Evolutionary conservation across 352 stramenopile species (phyloP), one percentile per base, ranked within the genome.

Genomic region (Hyaloperonospora arabidopsidis): DNA sequence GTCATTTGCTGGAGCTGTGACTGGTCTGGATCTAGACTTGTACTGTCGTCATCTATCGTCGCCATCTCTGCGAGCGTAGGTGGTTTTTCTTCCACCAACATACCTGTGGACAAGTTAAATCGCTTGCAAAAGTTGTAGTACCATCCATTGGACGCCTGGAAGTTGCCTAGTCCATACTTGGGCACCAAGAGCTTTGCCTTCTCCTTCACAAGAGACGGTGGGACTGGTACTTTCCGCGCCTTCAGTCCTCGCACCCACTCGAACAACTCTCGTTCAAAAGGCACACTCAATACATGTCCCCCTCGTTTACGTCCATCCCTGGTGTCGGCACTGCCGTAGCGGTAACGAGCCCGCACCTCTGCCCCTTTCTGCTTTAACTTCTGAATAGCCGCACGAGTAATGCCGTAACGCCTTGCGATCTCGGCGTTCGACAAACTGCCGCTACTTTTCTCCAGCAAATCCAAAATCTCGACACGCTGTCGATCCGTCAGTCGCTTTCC

Each of bases 81-180:
- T 8, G 6, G 11, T 34, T 65, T 72, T 10, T 76, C 68, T 34
- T 68, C 65, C 14, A 63, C 49, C 45, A 73, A 57, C 19, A 63
- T 47, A 6, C 57, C 61, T 4, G 63, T 67, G 10, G 55, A 59
- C 50, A 76, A 46, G 45, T 64, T 74, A 43, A 72, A 79, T 19
- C 70, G 54, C 40, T 66, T 66, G 54, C 65, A 74, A 28, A 80
- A 80, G 49, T 72, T 74, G 57, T 77, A 77, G 51, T 80, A 80
- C 68, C 70, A 80, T 45, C 70, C 70, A 32, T 75, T 77, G 4
- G 70, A 80, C 32, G 70, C 70, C 38, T 73, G 65, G 29, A 80
- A 80, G 44, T 50, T 57, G 12, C 63, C 63, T 5, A 78, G 50
- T 4, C 41, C 49, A 57, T 78, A 75, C 57, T 77, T 77, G 23